A percentile compares a stretch with the other conserved stretches of the same genome.
Evolutionary conservation across 768 basidiomycete genomes (phyloP).

Genomic region (Tulasnella sp.): DNA sequence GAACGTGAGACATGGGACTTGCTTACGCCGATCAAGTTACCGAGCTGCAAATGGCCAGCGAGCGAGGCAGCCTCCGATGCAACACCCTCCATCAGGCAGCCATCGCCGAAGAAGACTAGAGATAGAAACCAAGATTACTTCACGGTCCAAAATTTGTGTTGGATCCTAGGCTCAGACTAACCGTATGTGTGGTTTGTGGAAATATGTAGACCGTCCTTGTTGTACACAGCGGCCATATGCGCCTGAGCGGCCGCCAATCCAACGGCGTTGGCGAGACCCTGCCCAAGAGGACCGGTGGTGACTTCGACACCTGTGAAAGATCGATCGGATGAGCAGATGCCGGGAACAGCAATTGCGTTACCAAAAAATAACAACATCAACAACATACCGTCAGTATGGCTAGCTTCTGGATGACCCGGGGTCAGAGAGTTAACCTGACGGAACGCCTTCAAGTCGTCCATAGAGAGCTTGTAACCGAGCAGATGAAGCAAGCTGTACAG

Average conservation of each 20-base stretch:
- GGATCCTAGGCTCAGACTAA: conserved; percentile 26
- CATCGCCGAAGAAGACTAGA: conserved; percentile 82
- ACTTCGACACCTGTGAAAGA: conserved; percentile 59
- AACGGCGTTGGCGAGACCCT: conserved; percentile 88
- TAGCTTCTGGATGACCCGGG: conserved; percentile 83
- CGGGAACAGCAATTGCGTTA: not conserved
- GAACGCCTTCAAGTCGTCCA: conserved; percentile 90
- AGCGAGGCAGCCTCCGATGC: conserved; percentile 85
- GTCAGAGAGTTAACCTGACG: conserved; percentile 83
- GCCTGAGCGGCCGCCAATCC: conserved; percentile 90
- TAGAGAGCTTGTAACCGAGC: conserved; percentile 78
- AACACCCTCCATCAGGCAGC: conserved; percentile 95
- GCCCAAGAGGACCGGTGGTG: conserved; percentile 92
- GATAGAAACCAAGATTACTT: conserved; percentile 14
- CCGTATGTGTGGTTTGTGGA: conserved; percentile 86
- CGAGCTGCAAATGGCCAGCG: conserved; percentile 87
- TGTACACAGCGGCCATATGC: conserved; percentile 81
- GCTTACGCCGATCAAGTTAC: conserved; percentile 82
- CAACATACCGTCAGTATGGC: conserved; percentile 47
- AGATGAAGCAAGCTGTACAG: conserved; percentile 90
- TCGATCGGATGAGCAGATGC: conserved; percentile 12
- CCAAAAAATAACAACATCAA: not conserved
- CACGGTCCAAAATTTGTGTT: not conserved
- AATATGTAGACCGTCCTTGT: conserved; percentile 71
- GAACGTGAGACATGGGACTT: too few relatives aligned